Evolutionary conservation across 176 grass and related monocot species (phyloP).

Genomic region (Ananas comosus): DNA sequence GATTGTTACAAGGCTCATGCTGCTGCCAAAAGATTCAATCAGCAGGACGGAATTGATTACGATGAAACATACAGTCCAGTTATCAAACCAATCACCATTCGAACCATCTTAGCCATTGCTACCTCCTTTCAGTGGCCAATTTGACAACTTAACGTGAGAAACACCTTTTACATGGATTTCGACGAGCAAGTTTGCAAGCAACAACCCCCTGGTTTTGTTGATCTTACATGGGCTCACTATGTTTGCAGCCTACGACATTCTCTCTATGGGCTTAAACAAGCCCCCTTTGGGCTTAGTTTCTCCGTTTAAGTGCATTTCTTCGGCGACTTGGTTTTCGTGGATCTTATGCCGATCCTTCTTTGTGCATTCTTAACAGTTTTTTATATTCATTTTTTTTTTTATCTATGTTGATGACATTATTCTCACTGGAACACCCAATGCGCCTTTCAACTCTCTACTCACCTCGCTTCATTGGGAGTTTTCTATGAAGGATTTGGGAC

Average conservation of each 20-base stretch:
- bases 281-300: not conserved
- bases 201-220: not conserved
- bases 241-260: not conserved
- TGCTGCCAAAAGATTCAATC: not conserved
- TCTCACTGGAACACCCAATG: not conserved
- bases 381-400: not conserved
- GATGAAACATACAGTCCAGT: not conserved
- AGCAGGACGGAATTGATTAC: not conserved
- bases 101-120: not conserved
- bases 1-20: not conserved
- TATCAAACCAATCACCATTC: slow-evolving; percentile 1
- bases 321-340: not conserved
- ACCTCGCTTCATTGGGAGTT: too few species aligned
- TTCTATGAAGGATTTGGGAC: too few species aligned
- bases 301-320: not conserved
- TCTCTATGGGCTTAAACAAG: not conserved
- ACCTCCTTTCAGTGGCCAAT: not conserved
- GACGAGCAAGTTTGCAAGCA: not conserved
- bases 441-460: too few species aligned
- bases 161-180: not conserved
- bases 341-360: not conserved
- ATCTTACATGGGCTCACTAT: not conserved
- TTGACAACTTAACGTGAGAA: not conserved
- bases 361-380: not conserved
- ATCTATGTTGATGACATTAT: not conserved